Evolutionary conservation across 257 asterid species (phyloP).

Genomic region (Scutellaria baicalensis): DNA sequence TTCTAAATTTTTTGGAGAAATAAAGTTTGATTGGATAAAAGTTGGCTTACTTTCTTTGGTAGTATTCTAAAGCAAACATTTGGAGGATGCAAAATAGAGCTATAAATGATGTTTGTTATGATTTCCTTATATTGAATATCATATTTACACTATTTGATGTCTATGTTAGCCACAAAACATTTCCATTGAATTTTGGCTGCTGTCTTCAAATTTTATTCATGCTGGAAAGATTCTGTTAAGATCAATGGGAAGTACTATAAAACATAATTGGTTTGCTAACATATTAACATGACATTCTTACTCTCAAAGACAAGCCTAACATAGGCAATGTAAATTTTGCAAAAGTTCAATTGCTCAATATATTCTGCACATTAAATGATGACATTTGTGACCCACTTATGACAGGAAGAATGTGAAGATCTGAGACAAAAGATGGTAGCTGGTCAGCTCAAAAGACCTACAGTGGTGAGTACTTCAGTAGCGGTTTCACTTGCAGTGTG

Average conservation of each 20-base stretch:
- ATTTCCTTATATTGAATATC: neutral
- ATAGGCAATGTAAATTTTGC: neutral
- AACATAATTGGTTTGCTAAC: neutral
- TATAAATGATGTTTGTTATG: neutral
- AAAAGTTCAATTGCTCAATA: neutral
- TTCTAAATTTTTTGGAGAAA: neutral
- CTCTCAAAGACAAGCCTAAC: neutral
- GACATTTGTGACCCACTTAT: slow-evolving; percentile 3
- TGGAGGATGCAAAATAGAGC: neutral
- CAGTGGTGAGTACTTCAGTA: slow-evolving; percentile 44
- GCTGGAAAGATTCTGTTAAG: neutral
- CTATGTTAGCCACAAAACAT: neutral
- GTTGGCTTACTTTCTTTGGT: neutral
- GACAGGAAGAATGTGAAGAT: slow-evolving; percentile 72
- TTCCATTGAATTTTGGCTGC: neutral
- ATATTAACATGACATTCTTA: neutral
- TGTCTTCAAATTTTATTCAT: neutral
- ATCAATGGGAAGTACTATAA: neutral
- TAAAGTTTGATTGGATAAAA: neutral
- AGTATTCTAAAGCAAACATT: neutral
- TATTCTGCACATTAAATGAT: neutral
- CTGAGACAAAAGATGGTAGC: slow-evolving; percentile 42
- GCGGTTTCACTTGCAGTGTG: neutral
- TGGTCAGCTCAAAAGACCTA: slow-evolving; percentile 62
- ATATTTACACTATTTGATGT: neutral